Evolutionary conservation across 768 basidiomycete species (phyloP), one percentile per base, ranked within the genome.

Genomic region (Dendrothele bispora): DNA sequence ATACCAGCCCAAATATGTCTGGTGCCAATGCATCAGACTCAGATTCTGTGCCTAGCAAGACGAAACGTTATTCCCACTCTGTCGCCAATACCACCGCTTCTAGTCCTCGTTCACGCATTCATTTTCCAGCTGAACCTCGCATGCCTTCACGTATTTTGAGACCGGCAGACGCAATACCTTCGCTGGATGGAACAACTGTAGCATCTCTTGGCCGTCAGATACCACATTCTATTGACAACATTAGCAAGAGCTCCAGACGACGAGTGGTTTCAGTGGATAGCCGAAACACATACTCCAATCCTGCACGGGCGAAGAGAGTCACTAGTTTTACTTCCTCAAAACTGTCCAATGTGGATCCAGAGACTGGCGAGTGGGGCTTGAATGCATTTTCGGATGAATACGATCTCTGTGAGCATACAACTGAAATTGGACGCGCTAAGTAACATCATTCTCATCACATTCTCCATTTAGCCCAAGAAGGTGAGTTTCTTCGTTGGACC

Each of bases 401-500:
- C 59, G 84, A 89, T 60, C 70, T 89, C 51, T 79, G 88, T 90
- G 61, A 69, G 85, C 75, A 44, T 37, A 30, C 28, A 20, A 30
- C 36, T 24, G 22, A n/a, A n/a, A n/a, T n/a, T n/a, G n/a, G n/a
- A n/a, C n/a, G n/a, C n/a, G n/a, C n/a, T n/a, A n/a, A n/a, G n/a
- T n/a, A n/a, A n/a, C n/a, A n/a, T n/a, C n/a, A n/a, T n/a, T n/a
- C n/a, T n/a, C n/a, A n/a, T n/a, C n/a, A n/a, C n/a, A n/a, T n/a
- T n/a, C n/a, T n/a, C 15, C 15, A 10, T 7, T 26, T 36, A 89
- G 88, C 88, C 43, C 85, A 85, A 38, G 87, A 90, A 80, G 88
- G 88, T 76, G 75, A 70, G 72, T 67, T 20, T 42, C 50, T 7
- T 17, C 14, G 17, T 35, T 17, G 14, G n/a, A n/a, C 12, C 29